Evolutionary conservation across 2,329 filamentous ascomycete species (phyloP).

Genomic region (Ascochyta clinopodiicola): DNA sequence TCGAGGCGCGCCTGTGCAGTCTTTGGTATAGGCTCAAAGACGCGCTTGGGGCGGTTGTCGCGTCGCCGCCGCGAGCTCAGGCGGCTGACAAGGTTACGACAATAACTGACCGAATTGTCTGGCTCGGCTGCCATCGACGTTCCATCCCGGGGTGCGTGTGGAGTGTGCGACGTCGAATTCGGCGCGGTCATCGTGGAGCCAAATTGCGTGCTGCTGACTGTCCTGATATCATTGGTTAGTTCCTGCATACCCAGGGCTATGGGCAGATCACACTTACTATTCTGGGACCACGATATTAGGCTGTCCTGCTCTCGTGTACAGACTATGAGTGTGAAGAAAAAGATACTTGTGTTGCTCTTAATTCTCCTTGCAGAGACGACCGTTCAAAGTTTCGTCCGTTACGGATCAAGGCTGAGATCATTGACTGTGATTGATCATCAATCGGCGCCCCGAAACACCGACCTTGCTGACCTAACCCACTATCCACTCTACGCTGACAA

Average conservation of each 20-base stretch:
- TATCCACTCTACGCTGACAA: neutral
- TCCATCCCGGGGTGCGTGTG: conserved; percentile 7
- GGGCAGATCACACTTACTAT: conserved; percentile 13
- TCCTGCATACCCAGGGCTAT: conserved; percentile 15
- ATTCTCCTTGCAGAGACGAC: neutral
- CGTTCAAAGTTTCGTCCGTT: conserved; percentile 5
- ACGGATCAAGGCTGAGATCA: conserved; percentile 5
- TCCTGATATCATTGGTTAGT: conserved; percentile 28
- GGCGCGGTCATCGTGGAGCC: conserved; percentile 29
- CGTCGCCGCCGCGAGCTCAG: conserved; percentile 17
- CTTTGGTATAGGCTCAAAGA: conserved; percentile 27
- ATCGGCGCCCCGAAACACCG: conserved; percentile 11
- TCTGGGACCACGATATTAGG: neutral
- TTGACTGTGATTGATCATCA: conserved; percentile 15
- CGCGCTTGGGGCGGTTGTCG: conserved; percentile 11
- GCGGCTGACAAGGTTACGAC: conserved; percentile 17
- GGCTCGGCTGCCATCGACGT: conserved; percentile 6
- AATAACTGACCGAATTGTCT: conserved; percentile 13
- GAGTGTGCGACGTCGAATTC: neutral
- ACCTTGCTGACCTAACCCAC: neutral
- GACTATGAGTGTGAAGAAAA: neutral
- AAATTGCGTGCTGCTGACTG: conserved; percentile 39
- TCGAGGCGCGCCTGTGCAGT: conserved; percentile 40
- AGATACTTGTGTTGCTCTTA: neutral
- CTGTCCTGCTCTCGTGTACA: neutral